Conservation (phyloP, 164 flowering plant species). For the Platanus orientalis region DNA sequence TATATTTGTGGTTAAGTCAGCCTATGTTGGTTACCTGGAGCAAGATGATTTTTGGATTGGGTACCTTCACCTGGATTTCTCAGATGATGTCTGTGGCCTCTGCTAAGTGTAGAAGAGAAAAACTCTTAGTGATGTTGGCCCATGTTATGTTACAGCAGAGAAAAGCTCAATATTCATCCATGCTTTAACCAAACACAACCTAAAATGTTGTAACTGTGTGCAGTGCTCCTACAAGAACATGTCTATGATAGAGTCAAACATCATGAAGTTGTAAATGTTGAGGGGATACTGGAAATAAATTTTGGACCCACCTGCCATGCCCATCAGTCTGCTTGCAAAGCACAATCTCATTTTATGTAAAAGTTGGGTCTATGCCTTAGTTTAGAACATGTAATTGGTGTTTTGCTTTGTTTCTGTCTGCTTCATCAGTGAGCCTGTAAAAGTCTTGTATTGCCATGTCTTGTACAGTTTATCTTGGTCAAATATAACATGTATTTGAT, state of each 20-base stretch:
- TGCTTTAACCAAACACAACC: conserved; percentile 3
- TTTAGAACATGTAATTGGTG: conserved; percentile 13
- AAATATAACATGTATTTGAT: conserved; percentile 4
- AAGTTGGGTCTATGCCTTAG: conserved; percentile 10
- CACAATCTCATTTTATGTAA: conserved; percentile 1
- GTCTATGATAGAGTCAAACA: conserved; percentile 10
- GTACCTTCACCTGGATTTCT: conserved; percentile 30
- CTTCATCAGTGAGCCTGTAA: conserved; percentile 14
- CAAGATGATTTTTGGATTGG: conserved; percentile 29
- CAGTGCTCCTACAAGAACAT: conserved; percentile 15
- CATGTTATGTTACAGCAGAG: neutral
- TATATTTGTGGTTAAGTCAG: conserved; percentile 31
- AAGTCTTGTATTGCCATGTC: conserved; percentile 9
- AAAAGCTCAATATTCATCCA: neutral
- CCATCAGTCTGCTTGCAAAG: conserved; percentile 2
- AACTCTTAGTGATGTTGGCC: neutral
- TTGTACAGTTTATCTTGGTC: neutral
- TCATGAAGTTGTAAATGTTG: neutral
- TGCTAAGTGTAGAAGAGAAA: conserved; percentile 18
- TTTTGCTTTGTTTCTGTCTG: conserved; percentile 5
- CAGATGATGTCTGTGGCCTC: conserved; percentile 25
- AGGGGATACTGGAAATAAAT: conserved; percentile 7
- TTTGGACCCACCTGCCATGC: conserved; percentile 1
- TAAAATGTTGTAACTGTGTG: conserved; percentile 4
- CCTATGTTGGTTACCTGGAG: conserved; percentile 33